Evolutionary conservation across 257 asterid genomes (phyloP).

Genomic region (Phtheirospermum japonicum): DNA sequence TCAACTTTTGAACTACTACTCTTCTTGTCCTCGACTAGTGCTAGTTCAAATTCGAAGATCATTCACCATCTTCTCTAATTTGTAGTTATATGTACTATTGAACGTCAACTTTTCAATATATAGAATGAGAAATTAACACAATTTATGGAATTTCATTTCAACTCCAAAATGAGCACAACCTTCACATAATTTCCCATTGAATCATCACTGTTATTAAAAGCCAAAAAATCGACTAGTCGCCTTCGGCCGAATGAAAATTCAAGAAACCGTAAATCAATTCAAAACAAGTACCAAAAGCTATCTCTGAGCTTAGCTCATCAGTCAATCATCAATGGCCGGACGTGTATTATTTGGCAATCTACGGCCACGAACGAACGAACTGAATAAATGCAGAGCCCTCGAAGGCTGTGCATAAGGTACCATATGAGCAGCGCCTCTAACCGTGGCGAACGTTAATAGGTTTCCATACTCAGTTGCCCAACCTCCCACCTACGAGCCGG

Average conservation of each 20-base stretch:
- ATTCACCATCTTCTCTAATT: no score
- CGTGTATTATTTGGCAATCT: slow-evolving; percentile 74
- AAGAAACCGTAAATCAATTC: neutral
- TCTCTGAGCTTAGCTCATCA: slow-evolving; percentile 3
- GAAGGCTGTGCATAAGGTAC: slow-evolving; percentile 94
- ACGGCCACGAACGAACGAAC: slow-evolving; percentile 54
- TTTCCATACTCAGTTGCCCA: slow-evolving; percentile 92
- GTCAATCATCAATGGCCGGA: slow-evolving; percentile 35
- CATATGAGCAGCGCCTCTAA: slow-evolving; percentile 98
- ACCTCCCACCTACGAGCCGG: slow-evolving; percentile 70
- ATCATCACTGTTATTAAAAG: neutral
- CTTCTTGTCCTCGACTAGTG: no score
- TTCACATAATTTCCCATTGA: neutral
- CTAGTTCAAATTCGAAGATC: no score
- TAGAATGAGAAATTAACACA: no score
- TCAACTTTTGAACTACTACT: no score
- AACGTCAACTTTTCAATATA: no score
- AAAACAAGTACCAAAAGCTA: neutral
- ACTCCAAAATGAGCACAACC: no score
- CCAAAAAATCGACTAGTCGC: neutral
- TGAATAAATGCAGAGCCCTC: slow-evolving; percentile 86
- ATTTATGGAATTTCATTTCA: no score
- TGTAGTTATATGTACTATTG: no score
- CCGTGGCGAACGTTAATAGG: slow-evolving; percentile 79
- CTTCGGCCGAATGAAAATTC: slow-evolving; percentile 4